Percentiles rank a stretch among this genome's conserved stretches.
These are phyloP conservation scores for Kodamaea anthophila DNA, from an alignment of 1,139 yeast genomes.

Conservation along the genomic window DNA sequence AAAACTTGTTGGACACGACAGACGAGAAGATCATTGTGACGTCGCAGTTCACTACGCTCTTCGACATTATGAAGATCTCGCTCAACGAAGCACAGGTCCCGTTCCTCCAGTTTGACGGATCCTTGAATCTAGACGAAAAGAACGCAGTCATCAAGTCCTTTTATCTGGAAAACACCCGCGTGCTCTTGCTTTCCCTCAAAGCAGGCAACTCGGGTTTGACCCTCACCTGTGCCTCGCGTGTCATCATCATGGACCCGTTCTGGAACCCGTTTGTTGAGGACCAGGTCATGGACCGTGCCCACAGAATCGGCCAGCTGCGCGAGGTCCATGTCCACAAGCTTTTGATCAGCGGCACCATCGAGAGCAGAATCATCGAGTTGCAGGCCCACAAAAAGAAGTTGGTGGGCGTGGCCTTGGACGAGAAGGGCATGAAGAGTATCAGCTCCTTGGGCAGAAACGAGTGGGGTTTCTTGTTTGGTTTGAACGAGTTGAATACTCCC, in stretches of 20 bases:
- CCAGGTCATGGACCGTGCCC: slow-evolving; percentile 93
- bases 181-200: slow-evolving; percentile 69
- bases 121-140: slow-evolving; percentile 64
- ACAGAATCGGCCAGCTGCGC: slow-evolving; percentile 81
- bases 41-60: slow-evolving; percentile 76
- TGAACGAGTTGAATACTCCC: slow-evolving; percentile 31
- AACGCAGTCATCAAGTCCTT: slow-evolving; percentile 58
- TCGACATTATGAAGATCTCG: slow-evolving; percentile 61
- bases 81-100: slow-evolving; percentile 42
- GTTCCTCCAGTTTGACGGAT: slow-evolving; percentile 71
- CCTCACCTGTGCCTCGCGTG: slow-evolving; percentile 88
- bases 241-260: slow-evolving; percentile 84
- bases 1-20: slow-evolving; percentile 35
- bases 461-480: slow-evolving; percentile 73
- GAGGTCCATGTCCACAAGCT: slow-evolving; percentile 72
- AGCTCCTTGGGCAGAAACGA: slow-evolving; percentile 65
- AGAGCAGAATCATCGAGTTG: slow-evolving; percentile 73
- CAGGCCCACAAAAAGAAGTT: slow-evolving; percentile 70
- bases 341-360: slow-evolving; percentile 64
- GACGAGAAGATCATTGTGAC: slow-evolving; percentile 70
- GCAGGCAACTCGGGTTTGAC: slow-evolving; percentile 95
- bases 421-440: slow-evolving; percentile 59
- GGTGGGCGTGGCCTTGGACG: slow-evolving; percentile 76
- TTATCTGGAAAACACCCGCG: slow-evolving; percentile 42
- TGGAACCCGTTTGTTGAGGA: slow-evolving; percentile 97